These are phyloP conservation scores for Helicocarpus griseus DNA, from an alignment of 2,329 filamentous ascomycete species.

Conservation along the genomic window DNA sequence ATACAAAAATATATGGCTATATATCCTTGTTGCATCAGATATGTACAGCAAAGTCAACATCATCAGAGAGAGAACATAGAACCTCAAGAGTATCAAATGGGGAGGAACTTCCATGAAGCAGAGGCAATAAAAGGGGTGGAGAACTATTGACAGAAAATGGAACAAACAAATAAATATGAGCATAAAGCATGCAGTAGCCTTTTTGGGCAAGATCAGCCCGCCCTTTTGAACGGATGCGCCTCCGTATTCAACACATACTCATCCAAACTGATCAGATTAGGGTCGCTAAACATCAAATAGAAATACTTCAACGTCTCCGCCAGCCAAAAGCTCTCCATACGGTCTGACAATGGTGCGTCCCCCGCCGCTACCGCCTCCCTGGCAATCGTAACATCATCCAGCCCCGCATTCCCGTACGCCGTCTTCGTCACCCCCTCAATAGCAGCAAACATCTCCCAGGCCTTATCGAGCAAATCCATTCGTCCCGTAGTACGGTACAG, in stretches of 20 bases:
- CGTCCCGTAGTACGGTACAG: slow-evolving; percentile 86
- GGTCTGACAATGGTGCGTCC: slow-evolving; percentile 33
- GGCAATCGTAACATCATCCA: slow-evolving; percentile 14
- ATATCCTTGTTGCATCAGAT: no score
- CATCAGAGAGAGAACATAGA: no score
- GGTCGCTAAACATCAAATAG: slow-evolving; percentile 67
- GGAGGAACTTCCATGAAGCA: no score
- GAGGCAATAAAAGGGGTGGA: no score
- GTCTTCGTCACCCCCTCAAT: slow-evolving; percentile 59
- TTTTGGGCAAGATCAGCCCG: not conserved
- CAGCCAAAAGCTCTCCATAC: slow-evolving; percentile 85
- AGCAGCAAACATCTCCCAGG: slow-evolving; percentile 81
- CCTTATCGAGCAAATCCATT: slow-evolving; percentile 62
- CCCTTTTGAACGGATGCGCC: slow-evolving; percentile 41
- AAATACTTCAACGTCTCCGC: slow-evolving; percentile 91
- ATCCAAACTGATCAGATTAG: slow-evolving; percentile 55
- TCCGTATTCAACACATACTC: slow-evolving; percentile 56
- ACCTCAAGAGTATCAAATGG: no score
- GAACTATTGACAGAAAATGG: no score
- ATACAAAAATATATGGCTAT: no score
- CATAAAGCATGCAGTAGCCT: not conserved
- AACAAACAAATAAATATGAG: no score
- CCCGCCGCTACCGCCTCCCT: not conserved
- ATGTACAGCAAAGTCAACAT: no score
- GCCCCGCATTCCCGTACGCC: slow-evolving; percentile 54